Evolutionary conservation across 2,329 filamentous ascomycete genomes (phyloP).

Genomic region (Neofusicoccum kwambonambiense): DNA sequence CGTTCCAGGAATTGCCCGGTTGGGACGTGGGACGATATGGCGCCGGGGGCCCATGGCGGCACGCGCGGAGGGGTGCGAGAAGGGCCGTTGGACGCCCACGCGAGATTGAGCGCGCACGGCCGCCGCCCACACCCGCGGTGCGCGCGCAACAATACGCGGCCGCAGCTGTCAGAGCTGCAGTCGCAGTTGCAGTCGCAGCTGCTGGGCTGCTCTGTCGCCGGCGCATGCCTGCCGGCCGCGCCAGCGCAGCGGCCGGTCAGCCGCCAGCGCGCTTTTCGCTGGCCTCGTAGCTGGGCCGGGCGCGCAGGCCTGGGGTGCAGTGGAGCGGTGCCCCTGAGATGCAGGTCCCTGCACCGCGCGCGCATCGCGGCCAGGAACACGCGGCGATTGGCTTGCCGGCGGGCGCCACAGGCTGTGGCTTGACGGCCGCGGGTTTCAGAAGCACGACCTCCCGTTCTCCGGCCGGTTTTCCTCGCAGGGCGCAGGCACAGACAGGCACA

Average conservation of each 20-base stretch:
- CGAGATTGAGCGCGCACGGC: too few relatives aligned
- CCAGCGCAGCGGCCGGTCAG: neutral
- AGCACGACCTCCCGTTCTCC: conserved; percentile 7
- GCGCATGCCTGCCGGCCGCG: neutral
- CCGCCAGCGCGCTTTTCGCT: neutral
- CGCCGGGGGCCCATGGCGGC: neutral
- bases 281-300: neutral
- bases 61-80: neutral
- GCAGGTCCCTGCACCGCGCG: conserved; percentile 4
- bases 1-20: conserved; percentile 1
- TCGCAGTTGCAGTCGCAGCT: too few relatives aligned
- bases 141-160: neutral
- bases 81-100: neutral
- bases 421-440: neutral
- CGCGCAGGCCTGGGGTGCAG: neutral
- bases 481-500: neutral
- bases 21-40: neutral
- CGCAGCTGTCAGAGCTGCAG: neutral
- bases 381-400: neutral
- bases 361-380: conserved; percentile 3
- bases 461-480: conserved; percentile 1
- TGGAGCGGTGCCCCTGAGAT: conserved; percentile 5
- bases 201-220: too few relatives aligned
- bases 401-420: conserved; percentile 9
- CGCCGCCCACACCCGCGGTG: neutral